Evolutionary conservation across 2,329 filamentous ascomycete species (phyloP), one percentile per base, ranked within the genome.

Genomic region (Colletotrichum sp.): DNA sequence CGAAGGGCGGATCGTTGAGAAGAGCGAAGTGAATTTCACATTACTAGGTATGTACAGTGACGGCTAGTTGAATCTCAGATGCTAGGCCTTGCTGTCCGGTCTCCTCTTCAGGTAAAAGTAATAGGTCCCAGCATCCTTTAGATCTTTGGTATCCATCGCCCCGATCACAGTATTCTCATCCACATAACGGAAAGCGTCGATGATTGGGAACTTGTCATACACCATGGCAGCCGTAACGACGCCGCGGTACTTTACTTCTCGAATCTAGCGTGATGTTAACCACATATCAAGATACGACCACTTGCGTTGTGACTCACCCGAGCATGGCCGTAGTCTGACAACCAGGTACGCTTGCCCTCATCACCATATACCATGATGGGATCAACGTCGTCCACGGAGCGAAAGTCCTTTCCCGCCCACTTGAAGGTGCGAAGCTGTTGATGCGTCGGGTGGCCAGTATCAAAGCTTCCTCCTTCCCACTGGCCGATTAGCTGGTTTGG

Each of bases 371-470:
- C 64, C 26, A 82, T 78, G 36, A 84, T 77, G 9, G 83, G 82
- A 12, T 82, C 82, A 12, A 83, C 82, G 48, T 84, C 81, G 18
- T 84, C 77, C 1, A 77, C 77, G 4, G 75, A 78, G 5, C 78
- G 75, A 57, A 83, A 83, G n/a, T 79, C 80, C 24, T 82, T 82
- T 0, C 82, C 83, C 1, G 80, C 79, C 83, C 83, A 84, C 13
- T 80, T 80, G 43, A 82, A 76, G 3, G 77, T 69, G 7, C 73
- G 74, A 28, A 83, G 75, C 24, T 77, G 71, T 9, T 73, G 48
- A 61, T 82, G 77, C 3, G 78, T 77, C 2, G 79, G 78, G 39
- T 83, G 81, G 2, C 78, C 78, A 0, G 81, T 83, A 34, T 80
- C 75, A 32, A 83, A 73, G n/a, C 77, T 77, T 60, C 78, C 79